Base-by-base conservation (phyloP, 305 asterid genomes). In the Solanum aculeatissimum region DNA sequence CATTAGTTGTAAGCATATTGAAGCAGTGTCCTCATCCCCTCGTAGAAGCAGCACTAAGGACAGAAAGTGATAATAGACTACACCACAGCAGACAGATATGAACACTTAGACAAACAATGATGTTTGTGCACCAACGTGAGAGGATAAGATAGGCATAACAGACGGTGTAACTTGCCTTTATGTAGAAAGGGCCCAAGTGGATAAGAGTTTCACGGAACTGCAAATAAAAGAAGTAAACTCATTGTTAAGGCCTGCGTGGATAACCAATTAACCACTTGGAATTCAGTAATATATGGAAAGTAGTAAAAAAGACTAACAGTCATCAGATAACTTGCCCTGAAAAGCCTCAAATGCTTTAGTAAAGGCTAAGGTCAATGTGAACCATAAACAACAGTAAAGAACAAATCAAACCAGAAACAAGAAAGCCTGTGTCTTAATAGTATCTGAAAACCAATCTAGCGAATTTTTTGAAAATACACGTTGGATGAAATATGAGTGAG, bases 121-220 rank as follows among this genome's bases (percentile, higher is more conserved):
- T 29, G 66, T 77, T 51, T 6, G 25, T 12, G 62, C 47, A 29
- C 49, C 27, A 9, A 77, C 66, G 29, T 18, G 43, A 51, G 29
- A 51, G 2, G 82, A 27, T 40, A 60, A 77, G 65, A 77, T 51
- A 55, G 40, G 29, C 82, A 5, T 49, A 53, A 77, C 66, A 49
- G 82, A 53, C 16, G 11, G 66, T 18, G 49, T 77, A 77, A 32
- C 82, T 94, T 92, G 88, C 99, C 98, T 97, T 97, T 90, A 97
- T 86, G 89, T 97, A 97, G 85, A 97, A 97, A 83, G 99, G 98
- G 81, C 99, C 99, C 97, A 96, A 83, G 83, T 87, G 86, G 80
- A 97, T 95, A 68, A 97, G 99, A 72, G 95, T 94, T 88, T 91
- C 95, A 75, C 98, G 96, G 89, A 97, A 95, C 99, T 97, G 99